These are phyloP conservation scores for Suhomyces choctaworum DNA, from an alignment of 1,139 yeast species.

Conservation along the genomic window DNA sequence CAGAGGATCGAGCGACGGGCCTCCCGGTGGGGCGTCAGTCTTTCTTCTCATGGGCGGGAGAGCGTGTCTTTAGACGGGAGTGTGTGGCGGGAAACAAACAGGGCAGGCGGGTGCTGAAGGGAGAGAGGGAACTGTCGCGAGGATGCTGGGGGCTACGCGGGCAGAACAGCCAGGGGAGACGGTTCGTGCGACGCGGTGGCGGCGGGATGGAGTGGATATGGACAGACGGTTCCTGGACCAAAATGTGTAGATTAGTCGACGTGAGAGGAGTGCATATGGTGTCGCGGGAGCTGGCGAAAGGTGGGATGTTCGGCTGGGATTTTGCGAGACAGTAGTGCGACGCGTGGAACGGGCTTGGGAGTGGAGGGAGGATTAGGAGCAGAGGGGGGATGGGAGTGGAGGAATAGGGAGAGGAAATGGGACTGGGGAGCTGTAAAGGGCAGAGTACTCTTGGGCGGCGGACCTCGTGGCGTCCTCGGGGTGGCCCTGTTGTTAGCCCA, in stretches of 20 bases:
- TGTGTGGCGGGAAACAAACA: no score
- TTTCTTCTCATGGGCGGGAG: conserved; percentile 13
- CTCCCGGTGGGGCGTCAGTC: conserved; percentile 10
- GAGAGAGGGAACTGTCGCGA: background rate
- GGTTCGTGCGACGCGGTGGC: background rate
- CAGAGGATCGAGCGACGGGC: conserved; percentile 19
- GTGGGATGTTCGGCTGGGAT: no score
- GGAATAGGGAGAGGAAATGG: background rate
- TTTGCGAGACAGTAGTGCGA: background rate
- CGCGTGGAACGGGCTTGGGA: background rate
- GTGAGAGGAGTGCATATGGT: conserved; percentile 1
- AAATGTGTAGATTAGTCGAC: conserved; percentile 4
- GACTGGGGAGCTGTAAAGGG: no score
- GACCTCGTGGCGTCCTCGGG: no score
- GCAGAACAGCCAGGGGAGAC: background rate
- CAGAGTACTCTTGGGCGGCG: no score
- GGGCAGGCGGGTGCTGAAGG: background rate
- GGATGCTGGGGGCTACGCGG: background rate
- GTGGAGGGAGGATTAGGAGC: no score
- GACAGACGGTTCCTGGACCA: background rate
- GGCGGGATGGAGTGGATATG: background rate
- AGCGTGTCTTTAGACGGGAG: background rate
- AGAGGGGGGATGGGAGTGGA: no score
- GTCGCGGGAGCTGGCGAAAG: background rate
- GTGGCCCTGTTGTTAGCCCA: no score